Evolutionary conservation across 225 moss, liverwort and hornwort species (phyloP).

Genomic region (Lunularia cruciata): DNA sequence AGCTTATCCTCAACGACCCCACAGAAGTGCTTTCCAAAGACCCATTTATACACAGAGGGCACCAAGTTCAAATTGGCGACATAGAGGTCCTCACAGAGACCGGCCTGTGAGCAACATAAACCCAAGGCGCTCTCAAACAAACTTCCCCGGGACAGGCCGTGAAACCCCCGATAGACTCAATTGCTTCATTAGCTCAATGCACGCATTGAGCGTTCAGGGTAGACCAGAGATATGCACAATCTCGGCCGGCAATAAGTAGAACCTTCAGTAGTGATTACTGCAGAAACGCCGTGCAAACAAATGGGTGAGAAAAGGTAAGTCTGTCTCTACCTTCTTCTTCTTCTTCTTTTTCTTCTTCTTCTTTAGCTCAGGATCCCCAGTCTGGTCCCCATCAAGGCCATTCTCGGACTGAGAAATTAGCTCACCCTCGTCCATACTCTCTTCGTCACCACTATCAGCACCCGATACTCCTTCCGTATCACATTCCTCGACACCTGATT

Average conservation of each 20-base stretch:
- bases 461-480: conserved; percentile 19
- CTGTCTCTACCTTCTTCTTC: conserved; percentile 33
- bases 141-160: too few species aligned
- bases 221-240: too few species aligned
- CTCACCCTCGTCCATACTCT: conserved; percentile 29
- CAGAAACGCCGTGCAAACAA: not conserved
- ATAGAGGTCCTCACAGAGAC: too few species aligned
- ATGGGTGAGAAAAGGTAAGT: not conserved
- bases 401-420: not conserved
- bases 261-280: not conserved
- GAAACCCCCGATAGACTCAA: too few species aligned
- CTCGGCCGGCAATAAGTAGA: not conserved
- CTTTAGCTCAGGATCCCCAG: conserved; percentile 20
- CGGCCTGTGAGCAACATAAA: too few species aligned
- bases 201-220: too few species aligned
- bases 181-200: too few species aligned
- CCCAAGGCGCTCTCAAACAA: too few species aligned
- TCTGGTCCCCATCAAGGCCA: conserved; percentile 12
- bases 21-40: too few species aligned
- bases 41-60: too few species aligned
- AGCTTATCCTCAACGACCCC: too few species aligned
- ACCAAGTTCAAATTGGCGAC: too few species aligned
- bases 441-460: conserved; percentile 24
- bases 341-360: conserved; percentile 39
- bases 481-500: conserved; percentile 1